A percentile compares a stretch with the other conserved stretches of the same genome.
These are phyloP conservation scores for Phytophthora palmivora DNA, from an alignment of 352 stramenopile genomes.

Conservation along the genomic window DNA sequence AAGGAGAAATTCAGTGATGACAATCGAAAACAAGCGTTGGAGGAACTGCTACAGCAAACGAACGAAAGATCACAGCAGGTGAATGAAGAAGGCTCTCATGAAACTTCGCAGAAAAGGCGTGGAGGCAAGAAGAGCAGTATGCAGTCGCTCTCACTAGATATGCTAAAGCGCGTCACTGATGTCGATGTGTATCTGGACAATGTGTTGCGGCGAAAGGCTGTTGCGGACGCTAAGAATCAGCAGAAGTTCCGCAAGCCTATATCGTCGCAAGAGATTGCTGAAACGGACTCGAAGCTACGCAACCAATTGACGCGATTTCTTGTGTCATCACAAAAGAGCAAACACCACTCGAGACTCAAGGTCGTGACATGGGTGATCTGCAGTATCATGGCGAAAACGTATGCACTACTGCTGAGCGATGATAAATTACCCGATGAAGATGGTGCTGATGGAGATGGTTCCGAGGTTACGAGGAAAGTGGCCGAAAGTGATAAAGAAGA, in stretches of 20 bases:
- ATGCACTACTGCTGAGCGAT: slow-evolving; percentile 71
- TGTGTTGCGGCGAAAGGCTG: slow-evolving; percentile 66
- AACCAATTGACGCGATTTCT: slow-evolving; percentile 85
- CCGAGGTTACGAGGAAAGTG: slow-evolving; percentile 17
- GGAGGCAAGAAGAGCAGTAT: slow-evolving; percentile 36
- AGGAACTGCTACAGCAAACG: slow-evolving; percentile 59
- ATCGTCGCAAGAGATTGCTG: slow-evolving; percentile 72
- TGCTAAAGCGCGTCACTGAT: slow-evolving; percentile 82
- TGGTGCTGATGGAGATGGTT: slow-evolving; percentile 1
- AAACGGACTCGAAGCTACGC: slow-evolving; percentile 79
- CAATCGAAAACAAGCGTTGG: slow-evolving; percentile 77
- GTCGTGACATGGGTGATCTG: slow-evolving; percentile 89
- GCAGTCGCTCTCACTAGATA: slow-evolving; percentile 78
- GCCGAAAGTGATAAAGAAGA: slow-evolving; percentile 67
- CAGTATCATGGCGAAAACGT: slow-evolving; percentile 87
- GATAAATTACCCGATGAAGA: slow-evolving; percentile 67
- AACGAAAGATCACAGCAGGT: slow-evolving; percentile 25
- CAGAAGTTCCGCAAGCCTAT: slow-evolving; percentile 50
- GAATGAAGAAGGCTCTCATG: slow-evolving; percentile 14
- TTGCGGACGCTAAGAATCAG: slow-evolving; percentile 35
- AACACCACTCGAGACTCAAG: slow-evolving; percentile 82
- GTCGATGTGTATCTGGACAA: slow-evolving; percentile 89
- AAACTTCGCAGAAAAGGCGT: slow-evolving; percentile 19
- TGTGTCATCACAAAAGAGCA: slow-evolving; percentile 73
- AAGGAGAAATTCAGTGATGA: slow-evolving; percentile 88